A percentile compares a stretch with the other conserved stretches of the same genome.
Conservation (phyloP, 2,329 filamentous ascomycete genomes). For the Cephalotrichum gorgonifer region DNA sequence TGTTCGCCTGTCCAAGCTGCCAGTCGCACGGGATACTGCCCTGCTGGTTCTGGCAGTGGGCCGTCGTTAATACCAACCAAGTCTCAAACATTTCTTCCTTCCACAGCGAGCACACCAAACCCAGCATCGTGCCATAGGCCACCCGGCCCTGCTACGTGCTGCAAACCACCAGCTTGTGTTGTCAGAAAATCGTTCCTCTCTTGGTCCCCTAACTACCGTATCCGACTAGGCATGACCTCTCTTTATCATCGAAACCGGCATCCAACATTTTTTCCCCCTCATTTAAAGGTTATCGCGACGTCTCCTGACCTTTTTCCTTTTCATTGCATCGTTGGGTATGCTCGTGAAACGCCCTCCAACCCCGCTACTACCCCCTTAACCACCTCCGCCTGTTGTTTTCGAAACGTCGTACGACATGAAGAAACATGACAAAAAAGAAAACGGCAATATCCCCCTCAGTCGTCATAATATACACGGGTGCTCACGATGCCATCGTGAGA, state of each 20-base stretch:
- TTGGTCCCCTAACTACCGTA: slow-evolving; percentile 7
- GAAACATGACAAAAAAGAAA: not conserved
- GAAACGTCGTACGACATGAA: slow-evolving; percentile 4
- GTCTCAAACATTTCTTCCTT: not conserved
- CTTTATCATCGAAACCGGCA: slow-evolving; percentile 2
- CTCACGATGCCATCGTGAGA: not conserved
- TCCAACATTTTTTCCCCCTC: slow-evolving; percentile 4
- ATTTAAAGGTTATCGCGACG: not conserved
- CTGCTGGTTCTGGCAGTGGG: not conserved
- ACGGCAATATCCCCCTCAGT: slow-evolving; percentile 1
- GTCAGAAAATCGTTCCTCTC: slow-evolving; percentile 4
- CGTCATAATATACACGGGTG: slow-evolving; percentile 7
- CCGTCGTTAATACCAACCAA: not conserved
- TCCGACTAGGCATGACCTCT: slow-evolving; percentile 3
- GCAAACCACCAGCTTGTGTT: not conserved
- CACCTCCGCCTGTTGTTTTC: not conserved
- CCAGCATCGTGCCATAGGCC: not conserved
- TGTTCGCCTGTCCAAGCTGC: not conserved
- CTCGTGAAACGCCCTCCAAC: not conserved
- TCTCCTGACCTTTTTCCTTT: not conserved
- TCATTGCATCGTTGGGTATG: slow-evolving; percentile 1
- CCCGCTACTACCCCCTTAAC: not conserved
- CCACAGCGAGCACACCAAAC: no score
- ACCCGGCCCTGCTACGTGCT: not conserved
- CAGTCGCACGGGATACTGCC: not conserved